phyloP scores from a whole-genome alignment of 495 filamentous ascomycete genomes.

The Penicillium samsonianum region DNA sequence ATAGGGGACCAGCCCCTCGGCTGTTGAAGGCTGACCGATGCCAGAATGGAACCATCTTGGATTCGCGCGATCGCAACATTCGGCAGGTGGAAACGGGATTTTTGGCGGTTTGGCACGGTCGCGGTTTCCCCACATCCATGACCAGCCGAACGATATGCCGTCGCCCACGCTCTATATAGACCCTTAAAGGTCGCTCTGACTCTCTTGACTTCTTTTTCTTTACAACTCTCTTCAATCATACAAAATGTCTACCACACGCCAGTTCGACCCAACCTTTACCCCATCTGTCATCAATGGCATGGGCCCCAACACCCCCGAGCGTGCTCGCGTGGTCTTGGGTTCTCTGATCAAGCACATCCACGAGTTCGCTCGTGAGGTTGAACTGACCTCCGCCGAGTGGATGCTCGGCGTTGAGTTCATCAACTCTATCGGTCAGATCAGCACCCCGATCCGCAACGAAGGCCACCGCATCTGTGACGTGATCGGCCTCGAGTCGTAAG shows the following conservation, averaged over 20 bases:
- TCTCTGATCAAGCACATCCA: conserved; percentile 74
- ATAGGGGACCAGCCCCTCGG: conserved; percentile 12
- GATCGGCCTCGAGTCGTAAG: conserved; percentile 78
- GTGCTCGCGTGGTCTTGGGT: conserved; percentile 64
- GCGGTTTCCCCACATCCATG: conserved; percentile 19
- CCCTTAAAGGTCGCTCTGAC: conserved; percentile 7
- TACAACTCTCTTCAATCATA: neutral
- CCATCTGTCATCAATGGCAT: conserved; percentile 72
- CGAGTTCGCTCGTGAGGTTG: conserved; percentile 80
- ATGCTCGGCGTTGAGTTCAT: conserved; percentile 70
- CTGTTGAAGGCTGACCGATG: conserved; percentile 13
- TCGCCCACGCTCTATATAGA: conserved; percentile 28
- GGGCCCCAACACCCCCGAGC: conserved; percentile 69
- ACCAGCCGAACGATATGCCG: conserved; percentile 35
- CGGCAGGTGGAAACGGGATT: conserved; percentile 26
- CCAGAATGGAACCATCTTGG: neutral
- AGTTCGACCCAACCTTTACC: conserved; percentile 77
- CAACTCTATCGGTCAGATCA: conserved; percentile 55
- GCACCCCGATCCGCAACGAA: conserved; percentile 66
- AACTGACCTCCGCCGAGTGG: conserved; percentile 80
- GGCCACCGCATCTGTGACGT: conserved; percentile 77
- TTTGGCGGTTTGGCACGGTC: conserved; percentile 11
- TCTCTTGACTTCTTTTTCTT: conserved; percentile 5
- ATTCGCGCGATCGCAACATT: conserved; percentile 14
- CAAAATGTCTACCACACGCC: conserved; percentile 38